Base-by-base conservation (phyloP, 352 stramenopile genomes). In the Phytophthora quininea region DNA sequence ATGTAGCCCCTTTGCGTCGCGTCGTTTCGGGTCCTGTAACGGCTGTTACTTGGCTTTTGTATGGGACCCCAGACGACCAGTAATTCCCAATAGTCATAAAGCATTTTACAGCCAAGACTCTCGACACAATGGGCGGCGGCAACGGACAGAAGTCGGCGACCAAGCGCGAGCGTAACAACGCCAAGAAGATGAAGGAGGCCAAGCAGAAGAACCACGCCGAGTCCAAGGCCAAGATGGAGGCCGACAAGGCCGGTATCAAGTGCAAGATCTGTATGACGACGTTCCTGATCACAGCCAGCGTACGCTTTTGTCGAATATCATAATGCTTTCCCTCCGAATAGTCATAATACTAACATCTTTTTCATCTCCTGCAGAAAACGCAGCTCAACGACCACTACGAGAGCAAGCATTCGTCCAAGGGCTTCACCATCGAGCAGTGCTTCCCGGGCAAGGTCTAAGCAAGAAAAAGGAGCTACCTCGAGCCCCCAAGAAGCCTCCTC, bases 251-350 rank as follows among this genome's bases (percentile, higher is more conserved):
- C 43, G 81, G 80, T 37, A 80, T 92, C 77, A 95, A 93, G 77
- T 95, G 87, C 84, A 95, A 92, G 60, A 92, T 95, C 76, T 95
- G 87, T 72, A 86, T 95, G 73, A 92, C 86, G 31, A 93, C 85
- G 9, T 93, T 95, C 66, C 90, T 95, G 79, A 76, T 93, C 73
- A 95, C 86, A 19, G 87, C 84, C 55, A 92, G 73, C 48, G 87
- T 93, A 83, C 58, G 86, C 79, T 7, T 6, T 14, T 2, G 19
- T 33, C 43, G 8, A 32, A 5, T 12, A 46, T 5, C 19, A 24
- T 49, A 27, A 8, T 35, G 14, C 3, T 45, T 2, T 50, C 29
- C 32, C 64, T 38, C 61, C 7, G 49, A 35, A 43, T 48, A 59
- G 45, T 49, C 27, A 29, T 58, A 40, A 38, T 29, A 50, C 38